These are phyloP conservation scores for Lolium perenne DNA, from an alignment of 176 grass and related monocot species.

Conservation along the genomic window DNA sequence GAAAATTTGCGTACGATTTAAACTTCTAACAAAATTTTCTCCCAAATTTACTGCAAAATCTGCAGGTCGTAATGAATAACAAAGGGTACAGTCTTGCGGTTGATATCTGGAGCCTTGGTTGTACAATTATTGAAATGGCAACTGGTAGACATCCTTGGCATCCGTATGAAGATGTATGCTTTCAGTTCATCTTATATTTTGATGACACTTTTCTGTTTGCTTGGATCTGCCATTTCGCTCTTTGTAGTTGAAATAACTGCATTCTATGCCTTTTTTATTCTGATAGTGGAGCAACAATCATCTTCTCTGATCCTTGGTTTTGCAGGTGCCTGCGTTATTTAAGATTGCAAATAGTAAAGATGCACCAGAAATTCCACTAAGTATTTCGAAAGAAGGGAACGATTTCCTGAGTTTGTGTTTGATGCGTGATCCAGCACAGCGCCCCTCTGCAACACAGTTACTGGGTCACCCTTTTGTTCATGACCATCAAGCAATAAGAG, in stretches of 20 bases:
- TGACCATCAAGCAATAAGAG: conserved; percentile 63
- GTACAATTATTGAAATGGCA: conserved; percentile 99
- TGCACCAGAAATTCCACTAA: conserved; percentile 82
- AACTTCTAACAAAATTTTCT: neutral
- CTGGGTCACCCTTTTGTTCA: conserved; percentile 94
- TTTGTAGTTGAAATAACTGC: conserved; percentile 6
- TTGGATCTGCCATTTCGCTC: conserved; percentile 49
- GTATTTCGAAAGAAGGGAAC: conserved; percentile 77
- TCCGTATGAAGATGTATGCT: conserved; percentile 83
- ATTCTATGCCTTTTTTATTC: neutral
- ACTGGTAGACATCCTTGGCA: conserved; percentile 93
- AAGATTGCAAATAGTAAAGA: conserved; percentile 99
- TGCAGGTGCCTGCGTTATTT: conserved; percentile 95
- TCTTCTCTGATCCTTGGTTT: conserved; percentile 37
- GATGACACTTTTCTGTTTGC: neutral
- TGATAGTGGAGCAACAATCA: neutral
- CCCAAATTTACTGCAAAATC: conserved; percentile 20
- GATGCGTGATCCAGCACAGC: conserved; percentile 73
- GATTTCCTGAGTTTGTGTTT: conserved; percentile 77
- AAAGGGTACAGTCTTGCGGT: conserved; percentile 88
- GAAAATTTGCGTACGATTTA: conserved; percentile 14
- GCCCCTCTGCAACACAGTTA: conserved; percentile 66
- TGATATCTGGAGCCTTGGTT: conserved; percentile 97
- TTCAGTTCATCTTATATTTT: conserved; percentile 35
- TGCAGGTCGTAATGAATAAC: conserved; percentile 90